A percentile compares a stretch with the other conserved stretches of the same genome.
Evolutionary conservation across 352 stramenopile genomes (phyloP).

Genomic region (Blastocystis sp.): DNA sequence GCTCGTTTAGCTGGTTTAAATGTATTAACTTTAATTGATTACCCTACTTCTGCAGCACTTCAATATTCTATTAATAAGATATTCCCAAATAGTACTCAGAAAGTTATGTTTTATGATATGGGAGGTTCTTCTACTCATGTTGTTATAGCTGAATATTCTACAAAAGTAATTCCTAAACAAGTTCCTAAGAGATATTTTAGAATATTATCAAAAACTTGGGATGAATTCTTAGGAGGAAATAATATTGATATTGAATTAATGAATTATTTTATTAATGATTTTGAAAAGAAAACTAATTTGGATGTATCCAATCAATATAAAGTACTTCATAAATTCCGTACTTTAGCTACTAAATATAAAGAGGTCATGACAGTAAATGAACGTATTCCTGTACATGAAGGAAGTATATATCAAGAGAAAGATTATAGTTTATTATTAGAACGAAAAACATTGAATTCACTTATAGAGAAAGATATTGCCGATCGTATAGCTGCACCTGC

Average conservation of each 20-base stretch:
- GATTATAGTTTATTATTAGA: constrained; percentile 71
- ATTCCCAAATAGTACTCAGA: constrained; percentile 57
- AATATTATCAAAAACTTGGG: constrained; percentile 74
- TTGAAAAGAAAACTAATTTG: constrained; percentile 66
- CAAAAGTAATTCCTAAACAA: constrained; percentile 37
- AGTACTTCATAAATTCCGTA: constrained; percentile 76
- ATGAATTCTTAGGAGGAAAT: constrained; percentile 65
- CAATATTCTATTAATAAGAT: constrained; percentile 78
- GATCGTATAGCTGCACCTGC: constrained; percentile 61
- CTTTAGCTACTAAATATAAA: constrained; percentile 83
- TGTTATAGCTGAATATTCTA: constrained; percentile 35
- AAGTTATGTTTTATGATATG: constrained; percentile 91
- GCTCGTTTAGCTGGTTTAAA: constrained; percentile 75
- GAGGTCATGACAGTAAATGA: constrained; percentile 83
- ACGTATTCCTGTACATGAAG: constrained; percentile 77
- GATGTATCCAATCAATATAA: constrained; percentile 66
- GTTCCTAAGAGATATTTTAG: constrained; percentile 52
- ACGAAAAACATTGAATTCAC: no score
- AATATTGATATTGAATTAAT: constrained; percentile 72
- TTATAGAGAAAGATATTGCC: constrained; percentile 76
- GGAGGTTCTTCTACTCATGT: constrained; percentile 54
- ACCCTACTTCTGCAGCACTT: constrained; percentile 83
- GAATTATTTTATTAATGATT: constrained; percentile 71
- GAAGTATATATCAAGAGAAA: constrained; percentile 72
- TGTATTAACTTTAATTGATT: constrained; percentile 81